phyloP scores from a whole-genome alignment of 805 yeast species.

The Candida silvicultrix region DNA sequence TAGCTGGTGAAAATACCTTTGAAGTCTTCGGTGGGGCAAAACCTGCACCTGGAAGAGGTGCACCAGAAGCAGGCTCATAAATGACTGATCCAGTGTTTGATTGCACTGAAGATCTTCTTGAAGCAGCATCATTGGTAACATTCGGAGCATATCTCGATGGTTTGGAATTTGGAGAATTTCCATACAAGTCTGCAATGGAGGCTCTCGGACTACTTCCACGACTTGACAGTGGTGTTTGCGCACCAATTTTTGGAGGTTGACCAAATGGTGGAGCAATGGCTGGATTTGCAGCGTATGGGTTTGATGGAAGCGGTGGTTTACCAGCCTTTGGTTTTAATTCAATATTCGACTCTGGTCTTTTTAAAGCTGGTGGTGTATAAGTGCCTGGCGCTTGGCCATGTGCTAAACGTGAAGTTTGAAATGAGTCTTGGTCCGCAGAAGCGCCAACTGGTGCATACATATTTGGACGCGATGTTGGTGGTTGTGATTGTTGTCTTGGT shows the following conservation, averaged over 20 bases:
- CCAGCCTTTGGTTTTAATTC: not conserved
- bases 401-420: not conserved
- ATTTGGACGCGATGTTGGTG: not conserved
- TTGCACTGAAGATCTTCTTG: slow-evolving; percentile 18
- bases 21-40: not conserved
- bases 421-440: not conserved
- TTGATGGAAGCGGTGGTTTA: not conserved
- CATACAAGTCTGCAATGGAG: not conserved
- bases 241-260: not conserved
- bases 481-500: not conserved
- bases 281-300: not conserved
- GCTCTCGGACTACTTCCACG: not conserved
- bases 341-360: not conserved
- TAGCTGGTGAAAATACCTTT: not conserved
- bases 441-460: not conserved
- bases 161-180: slow-evolving; percentile 11
- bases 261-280: not conserved
- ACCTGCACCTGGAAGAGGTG: not conserved
- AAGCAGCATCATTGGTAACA: not conserved
- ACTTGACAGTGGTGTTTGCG: not conserved
- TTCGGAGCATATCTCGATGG: slow-evolving; percentile 6
- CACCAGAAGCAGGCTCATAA: slow-evolving; percentile 1
- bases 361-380: not conserved
- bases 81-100: slow-evolving; percentile 8
- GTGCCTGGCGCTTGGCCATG: not conserved